Base-by-base conservation (phyloP, 2,329 filamentous ascomycete species). In the Aspergillus puulaauensis region DNA sequence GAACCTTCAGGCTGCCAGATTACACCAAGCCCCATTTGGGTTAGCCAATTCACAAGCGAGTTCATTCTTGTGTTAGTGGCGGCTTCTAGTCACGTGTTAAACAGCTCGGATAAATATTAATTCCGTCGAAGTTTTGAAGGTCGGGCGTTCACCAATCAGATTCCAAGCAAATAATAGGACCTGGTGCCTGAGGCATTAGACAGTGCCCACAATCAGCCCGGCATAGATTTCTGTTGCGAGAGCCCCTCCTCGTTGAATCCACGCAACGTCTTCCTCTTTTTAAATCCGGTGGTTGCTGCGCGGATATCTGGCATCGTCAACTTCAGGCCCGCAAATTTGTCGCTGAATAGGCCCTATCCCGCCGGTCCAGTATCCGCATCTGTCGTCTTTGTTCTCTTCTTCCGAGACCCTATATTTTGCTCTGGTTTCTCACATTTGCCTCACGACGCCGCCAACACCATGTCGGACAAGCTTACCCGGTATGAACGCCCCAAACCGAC, bases 381-480 rank as follows among this genome's bases (percentile, higher is more conserved):
- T 61, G 47, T 56, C 37, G 52, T 56, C 58, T 56, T 55, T 56
- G 45, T 47, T 39, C 24, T 57, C 55, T 55, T 52, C n/a, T 41
- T 57, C 52, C 45, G n/a, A 21, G 21, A 21, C 56, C 19, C 19
- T 57, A 53, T 49, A 53, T 43, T 52, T 12, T 50, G 37, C 50
- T 48, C 41, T 45, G 43, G 35, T 51, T 52, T 47, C 24, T 35
- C 45, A 27, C 31, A 27, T 35, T 37, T 37, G 35, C 45, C 19
- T 48, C 17, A n/a, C 33, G 54, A 52, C 57, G 56, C 55, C 55
- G 39, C 54, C 52, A 60, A 68, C 79, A 83, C 70, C 73, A 96
- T 96, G 92, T 84, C 90, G 75, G 92, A 96, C 84, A 96, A 90
- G 81, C 86, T 97, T 71, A 98, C 93, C 70, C 90, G 93, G 92